A percentile compares a stretch with the other conserved stretches of the same genome.
phyloP scores from a whole-genome alignment of 495 filamentous ascomycete species.

The Penicillium verhagenii region DNA sequence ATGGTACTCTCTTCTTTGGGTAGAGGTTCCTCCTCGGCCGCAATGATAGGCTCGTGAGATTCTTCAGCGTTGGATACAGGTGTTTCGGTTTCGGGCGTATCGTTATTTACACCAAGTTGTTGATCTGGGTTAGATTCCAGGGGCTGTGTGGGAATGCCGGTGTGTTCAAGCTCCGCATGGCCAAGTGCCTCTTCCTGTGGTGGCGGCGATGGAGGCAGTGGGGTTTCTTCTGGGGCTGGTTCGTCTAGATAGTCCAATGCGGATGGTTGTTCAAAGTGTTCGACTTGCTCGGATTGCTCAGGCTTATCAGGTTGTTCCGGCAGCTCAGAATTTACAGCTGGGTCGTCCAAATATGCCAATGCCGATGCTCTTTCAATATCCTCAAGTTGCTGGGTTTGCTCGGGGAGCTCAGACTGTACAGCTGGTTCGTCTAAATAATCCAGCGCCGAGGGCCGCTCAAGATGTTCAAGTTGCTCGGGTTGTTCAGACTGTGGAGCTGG shows the following conservation, averaged over 20 bases:
- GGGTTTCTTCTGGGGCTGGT: neutral
- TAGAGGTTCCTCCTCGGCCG: constrained; percentile 2
- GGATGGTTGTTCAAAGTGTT: neutral
- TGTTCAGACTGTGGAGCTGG: no score
- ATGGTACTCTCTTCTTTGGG: constrained; percentile 18
- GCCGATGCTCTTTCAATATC: no score
- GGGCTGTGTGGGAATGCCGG: constrained; percentile 16
- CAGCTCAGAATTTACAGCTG: no score
- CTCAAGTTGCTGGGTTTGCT: no score
- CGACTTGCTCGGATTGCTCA: neutral
- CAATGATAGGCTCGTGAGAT: neutral
- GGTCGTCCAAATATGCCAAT: no score
- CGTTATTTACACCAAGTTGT: constrained; percentile 25
- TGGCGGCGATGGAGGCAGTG: neutral
- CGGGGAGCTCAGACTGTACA: no score
- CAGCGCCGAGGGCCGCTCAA: no score
- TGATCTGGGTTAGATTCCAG: constrained; percentile 14
- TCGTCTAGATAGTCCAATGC: neutral
- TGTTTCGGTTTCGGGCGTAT: constrained; percentile 12
- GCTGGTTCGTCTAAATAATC: no score
- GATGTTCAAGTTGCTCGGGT: no score
- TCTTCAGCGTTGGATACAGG: constrained; percentile 8
- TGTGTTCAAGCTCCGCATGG: constrained; percentile 16
- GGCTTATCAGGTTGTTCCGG: no score
- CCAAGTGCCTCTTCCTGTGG: constrained; percentile 10